Evolutionary conservation across 2,329 filamentous ascomycete genomes (phyloP).

Genomic region (Neonectria neomacrospora): DNA sequence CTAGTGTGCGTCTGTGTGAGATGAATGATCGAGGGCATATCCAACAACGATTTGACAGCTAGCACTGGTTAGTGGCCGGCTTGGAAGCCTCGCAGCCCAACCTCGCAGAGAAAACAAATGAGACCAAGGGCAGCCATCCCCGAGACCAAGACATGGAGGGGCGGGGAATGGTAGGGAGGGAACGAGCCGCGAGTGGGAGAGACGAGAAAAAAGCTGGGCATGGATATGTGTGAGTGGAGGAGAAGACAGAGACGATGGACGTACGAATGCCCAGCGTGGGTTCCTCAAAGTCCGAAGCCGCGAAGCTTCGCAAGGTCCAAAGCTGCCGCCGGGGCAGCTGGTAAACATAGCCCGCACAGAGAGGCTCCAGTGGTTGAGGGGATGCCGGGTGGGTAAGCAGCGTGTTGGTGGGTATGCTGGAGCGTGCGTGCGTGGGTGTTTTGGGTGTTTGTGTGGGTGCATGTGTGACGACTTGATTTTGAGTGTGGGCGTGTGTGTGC

Average conservation of each 20-base stretch:
- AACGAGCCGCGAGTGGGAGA: constrained; percentile 30
- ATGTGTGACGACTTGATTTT: neutral
- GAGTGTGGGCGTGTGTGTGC: constrained; percentile 1
- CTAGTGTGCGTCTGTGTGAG: neutral
- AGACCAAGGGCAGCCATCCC: constrained; percentile 12
- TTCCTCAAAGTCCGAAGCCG: neutral
- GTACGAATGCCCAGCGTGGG: neutral
- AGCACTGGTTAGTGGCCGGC: neutral
- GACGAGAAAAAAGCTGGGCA: constrained; percentile 1
- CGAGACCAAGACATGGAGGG: constrained; percentile 12
- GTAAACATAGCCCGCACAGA: constrained; percentile 3
- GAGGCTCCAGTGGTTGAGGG: constrained; percentile 12
- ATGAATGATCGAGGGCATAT: constrained; percentile 18
- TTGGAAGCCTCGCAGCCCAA: constrained; percentile 3
- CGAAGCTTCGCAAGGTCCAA: constrained; percentile 3
- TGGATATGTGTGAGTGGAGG: constrained; percentile 19
- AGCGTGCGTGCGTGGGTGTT: neutral
- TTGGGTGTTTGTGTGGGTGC: constrained; percentile 3
- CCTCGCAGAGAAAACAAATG: constrained; percentile 1
- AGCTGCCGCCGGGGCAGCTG: constrained; percentile 22
- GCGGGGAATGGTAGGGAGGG: constrained; percentile 34
- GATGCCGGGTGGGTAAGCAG: constrained; percentile 4
- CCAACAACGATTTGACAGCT: neutral
- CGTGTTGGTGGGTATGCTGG: constrained; percentile 1
- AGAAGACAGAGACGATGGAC: constrained; percentile 3